phyloP scores from a whole-genome alignment of 306 rosid species.

The Pyrus communis region DNA sequence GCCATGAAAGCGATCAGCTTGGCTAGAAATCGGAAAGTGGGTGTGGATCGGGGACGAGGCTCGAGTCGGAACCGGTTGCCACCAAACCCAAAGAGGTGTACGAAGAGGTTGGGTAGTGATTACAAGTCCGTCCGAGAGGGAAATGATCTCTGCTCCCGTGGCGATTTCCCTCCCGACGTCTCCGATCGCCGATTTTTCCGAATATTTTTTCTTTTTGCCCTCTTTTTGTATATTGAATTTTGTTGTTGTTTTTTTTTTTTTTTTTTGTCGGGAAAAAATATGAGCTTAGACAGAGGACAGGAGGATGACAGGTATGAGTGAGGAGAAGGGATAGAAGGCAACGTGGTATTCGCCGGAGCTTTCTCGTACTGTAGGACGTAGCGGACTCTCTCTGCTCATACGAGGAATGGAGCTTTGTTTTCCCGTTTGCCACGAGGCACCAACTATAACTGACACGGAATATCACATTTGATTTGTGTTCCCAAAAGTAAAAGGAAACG shows the following conservation, averaged over 20 bases:
- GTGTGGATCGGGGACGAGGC: not conserved
- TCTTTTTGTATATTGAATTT: not conserved
- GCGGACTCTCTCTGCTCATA: not conserved
- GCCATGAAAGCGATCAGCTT: not conserved
- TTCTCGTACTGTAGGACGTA: not conserved
- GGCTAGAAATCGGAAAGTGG: not conserved
- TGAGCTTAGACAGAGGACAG: not conserved
- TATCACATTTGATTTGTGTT: no score
- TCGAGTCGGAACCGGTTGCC: not conserved
- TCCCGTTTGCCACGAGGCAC: not conserved
- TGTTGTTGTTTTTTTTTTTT: not conserved
- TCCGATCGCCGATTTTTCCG: conserved; percentile 18
- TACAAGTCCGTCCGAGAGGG: not conserved
- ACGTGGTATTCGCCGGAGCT: conserved; percentile 5
- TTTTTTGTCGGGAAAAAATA: not conserved
- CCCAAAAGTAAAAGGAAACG: no score
- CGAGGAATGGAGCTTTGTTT: not conserved
- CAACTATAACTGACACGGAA: not conserved
- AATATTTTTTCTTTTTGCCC: not conserved
- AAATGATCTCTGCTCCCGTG: conserved; percentile 3
- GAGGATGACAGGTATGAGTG: not conserved
- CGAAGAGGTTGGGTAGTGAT: not conserved
- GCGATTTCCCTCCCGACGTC: conserved; percentile 5
- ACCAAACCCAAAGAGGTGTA: conserved; percentile 7
- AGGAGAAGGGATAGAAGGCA: not conserved